Base-by-base conservation (phyloP, 129 eudicot genomes). In the Lactuca saligna region DNA sequence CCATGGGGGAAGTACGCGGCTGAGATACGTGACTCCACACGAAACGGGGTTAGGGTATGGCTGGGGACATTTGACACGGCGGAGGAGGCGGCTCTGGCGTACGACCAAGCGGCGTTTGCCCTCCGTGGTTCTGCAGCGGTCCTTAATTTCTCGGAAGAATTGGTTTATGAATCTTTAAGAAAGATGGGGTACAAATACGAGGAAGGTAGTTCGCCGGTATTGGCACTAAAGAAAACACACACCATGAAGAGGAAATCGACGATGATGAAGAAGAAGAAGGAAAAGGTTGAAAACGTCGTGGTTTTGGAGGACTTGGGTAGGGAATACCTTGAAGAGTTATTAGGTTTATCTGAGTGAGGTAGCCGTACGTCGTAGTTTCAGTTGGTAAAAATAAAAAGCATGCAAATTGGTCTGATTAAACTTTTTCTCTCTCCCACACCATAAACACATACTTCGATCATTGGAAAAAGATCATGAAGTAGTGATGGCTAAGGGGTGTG, bases 1-100 rank as follows among this genome's bases (percentile, higher is more conserved):
- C 83, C 83, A 13, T 80, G 80, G 83, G 83, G 83, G 14, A 80
- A 74, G 71, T 80, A 54, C 15, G 83, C 83, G 0, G 80, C 80
- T 2, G 83, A 80, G 77, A 80, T 80, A 74, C 79, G 83, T 39
- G 80, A 80, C 62, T 74, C 83, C 6, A 80, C 80, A 0, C 75
- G 80, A 12, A 80, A 74, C 41, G 80, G 84, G 0, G 80, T 75
- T 32, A 63, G 84, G 46, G 84, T 80, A 4, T 80, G 84, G 84
- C 17, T 80, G 10, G 84, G 80, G 20, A 80, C 84, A 35, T 80
- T 80, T 58, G 84, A 80, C 50, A 69, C 83, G 1, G 80, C 83
- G 2, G 77, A 80, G 57, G 83, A 74, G n/a, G 83, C 83, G 42
- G 84, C 84, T 41, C 33, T 75, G 29, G 84, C 84, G 0, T 80